Base-by-base conservation (phyloP, 345 rosid species). In the Euphorbia peplus region DNA sequence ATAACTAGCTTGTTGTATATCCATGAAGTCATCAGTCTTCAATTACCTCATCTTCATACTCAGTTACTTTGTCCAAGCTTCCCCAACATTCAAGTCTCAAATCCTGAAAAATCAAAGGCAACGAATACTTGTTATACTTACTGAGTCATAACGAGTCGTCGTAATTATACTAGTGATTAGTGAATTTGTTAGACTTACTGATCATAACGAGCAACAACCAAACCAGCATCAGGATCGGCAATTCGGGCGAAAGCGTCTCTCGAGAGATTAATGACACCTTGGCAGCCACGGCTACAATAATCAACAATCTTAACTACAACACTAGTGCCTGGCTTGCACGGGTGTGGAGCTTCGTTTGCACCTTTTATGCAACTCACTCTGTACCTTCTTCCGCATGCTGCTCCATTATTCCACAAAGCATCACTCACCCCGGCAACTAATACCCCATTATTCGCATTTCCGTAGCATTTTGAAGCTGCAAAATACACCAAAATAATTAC, bases 341-440 rank as follows among this genome's bases (percentile, higher is more conserved):
- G 79, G 5, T 66, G 65, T 0, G 69, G 72, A 5, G 64, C 70
- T 24, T 0, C 0, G 70, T 87, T 79, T 32, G 86, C 69, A 9
- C 67, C 51, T 13, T 81, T 79, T 4, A 72, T 37, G 81, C 87
- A 85, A 18, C 6, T 71, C 21, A 87, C 83, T 4, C 60, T 77
- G 69, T 78, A 83, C 19, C 4, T 64, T 68, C 26, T 80, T 12
- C 87, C 86, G 25, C 91, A 82, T 2, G 82, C 82, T 29, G 16
- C 60, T 39, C 89, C 76, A 21, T 77, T 75, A 8, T 60, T 19
- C 91, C 91, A 85, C 28, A 85, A 51, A 0, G 32, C 55, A 62
- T 78, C 85, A 44, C 86, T 81, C 52, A 83, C 91, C 18, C 86
- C 89, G 4, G 87, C 83, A 14, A 85, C 70, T 81, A 81, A 73